Base-by-base conservation (phyloP, 2,329 filamentous ascomycete species). In the Ophioceras dolichostomum region DNA sequence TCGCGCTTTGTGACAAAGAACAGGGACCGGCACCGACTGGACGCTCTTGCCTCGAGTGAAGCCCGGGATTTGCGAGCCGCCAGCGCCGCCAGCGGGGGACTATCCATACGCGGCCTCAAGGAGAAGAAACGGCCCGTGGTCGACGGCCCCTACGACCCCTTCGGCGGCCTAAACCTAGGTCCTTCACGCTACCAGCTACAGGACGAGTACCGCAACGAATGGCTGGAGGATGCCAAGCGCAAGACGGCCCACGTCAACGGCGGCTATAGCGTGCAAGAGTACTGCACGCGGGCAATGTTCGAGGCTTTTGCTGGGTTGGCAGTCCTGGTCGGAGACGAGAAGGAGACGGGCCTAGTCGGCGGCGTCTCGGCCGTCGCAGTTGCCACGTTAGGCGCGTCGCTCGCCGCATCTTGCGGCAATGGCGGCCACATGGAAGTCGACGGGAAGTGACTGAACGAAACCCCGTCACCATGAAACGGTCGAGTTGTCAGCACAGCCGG, bases 291-390 rank as follows among this genome's bases (percentile, higher is more conserved):
- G 18, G 79, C 84, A 18, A 63, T 98, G 53, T 83, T 85, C 42
- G 88, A 95, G 53, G 87, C 89, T 0, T 96, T 95, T 59, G 77
- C 84, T 0, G 91, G 93, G 0, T 58, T 98, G 42, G 86, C 83
- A 1, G 83, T 94, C 30, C 93, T 94, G 48, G 67, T 98, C 30
- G 80, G 74, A 26, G 86, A 95, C 32, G 88, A 94, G 52, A 73
- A 73, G 57, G 60, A 64, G 32, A 55, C 49, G 32, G 35, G 35
- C n/a, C 5, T 37, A 3, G 54, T 52, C 7, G 51, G 51, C 48
- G 35, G 36, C 13, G 43, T 54, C 35, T 49, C 47, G 4, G 52
- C 48, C 4, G 50, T 53, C 1, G 52, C 63, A 34, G 56, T 61
- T 16, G 58, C 55, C 2, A 51, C 48, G 3, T 43, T 52, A 3